A percentile compares a stretch with the other conserved stretches of the same genome.
Conservation (phyloP, 116 monocot genomes). For the Thalassia testudinum region DNA sequence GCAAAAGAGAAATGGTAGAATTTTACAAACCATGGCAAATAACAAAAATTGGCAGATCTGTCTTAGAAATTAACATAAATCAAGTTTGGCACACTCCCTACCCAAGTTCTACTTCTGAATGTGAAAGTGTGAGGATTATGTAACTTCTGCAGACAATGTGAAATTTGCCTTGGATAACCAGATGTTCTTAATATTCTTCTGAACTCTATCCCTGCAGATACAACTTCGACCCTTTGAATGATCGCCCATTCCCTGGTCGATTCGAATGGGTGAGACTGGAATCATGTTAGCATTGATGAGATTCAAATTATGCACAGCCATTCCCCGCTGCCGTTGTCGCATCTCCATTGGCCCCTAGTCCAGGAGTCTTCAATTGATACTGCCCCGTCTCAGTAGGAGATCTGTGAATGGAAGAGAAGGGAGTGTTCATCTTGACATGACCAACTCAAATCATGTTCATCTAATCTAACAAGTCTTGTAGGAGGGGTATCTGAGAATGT, state of each 20-base stretch:
- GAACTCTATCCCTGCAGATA: conserved; percentile 19
- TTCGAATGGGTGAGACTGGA: conserved; percentile 56
- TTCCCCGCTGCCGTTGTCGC: background rate
- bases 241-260: conserved; percentile 41
- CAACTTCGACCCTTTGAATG: conserved; percentile 54
- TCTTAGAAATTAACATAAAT: too few species aligned
- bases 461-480: too few species aligned
- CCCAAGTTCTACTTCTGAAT: background rate
- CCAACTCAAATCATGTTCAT: too few species aligned
- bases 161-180: background rate
- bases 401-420: too few species aligned
- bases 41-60: too few species aligned
- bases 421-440: too few species aligned
- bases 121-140: background rate
- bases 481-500: too few species aligned
- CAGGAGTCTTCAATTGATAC: too few species aligned
- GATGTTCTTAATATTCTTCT: background rate
- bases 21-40: too few species aligned
- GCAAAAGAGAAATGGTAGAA: too few species aligned
- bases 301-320: background rate
- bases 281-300: too few species aligned
- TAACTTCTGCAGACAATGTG: background rate
- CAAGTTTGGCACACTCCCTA: background rate
- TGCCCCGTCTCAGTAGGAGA: too few species aligned
- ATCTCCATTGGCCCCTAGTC: background rate